Conservation (phyloP, 805 yeast genomes). For the Lachancea kluyveri region DNA sequence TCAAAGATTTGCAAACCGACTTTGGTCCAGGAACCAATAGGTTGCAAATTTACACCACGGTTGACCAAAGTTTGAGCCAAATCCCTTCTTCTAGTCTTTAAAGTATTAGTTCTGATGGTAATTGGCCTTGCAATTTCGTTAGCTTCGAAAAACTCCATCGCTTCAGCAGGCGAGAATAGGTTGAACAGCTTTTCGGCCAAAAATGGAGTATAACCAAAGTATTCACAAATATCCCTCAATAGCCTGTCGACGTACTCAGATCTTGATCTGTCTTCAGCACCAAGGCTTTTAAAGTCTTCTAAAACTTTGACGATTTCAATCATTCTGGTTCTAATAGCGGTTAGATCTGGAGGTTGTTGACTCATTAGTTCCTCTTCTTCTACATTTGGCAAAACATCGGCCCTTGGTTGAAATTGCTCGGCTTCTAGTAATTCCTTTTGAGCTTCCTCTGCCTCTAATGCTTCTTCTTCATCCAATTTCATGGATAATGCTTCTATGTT, state of each 20-base stretch:
- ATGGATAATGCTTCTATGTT: slow-evolving; percentile 77
- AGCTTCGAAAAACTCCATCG: slow-evolving; percentile 97
- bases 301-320: slow-evolving; percentile 90
- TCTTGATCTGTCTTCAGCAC: slow-evolving; percentile 84
- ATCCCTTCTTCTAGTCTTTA: slow-evolving; percentile 91
- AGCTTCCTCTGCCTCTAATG: slow-evolving; percentile 56
- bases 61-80: slow-evolving; percentile 91
- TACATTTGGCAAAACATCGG: slow-evolving; percentile 65
- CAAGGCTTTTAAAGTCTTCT: slow-evolving; percentile 77
- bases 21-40: slow-evolving; percentile 96
- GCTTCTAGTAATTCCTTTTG: slow-evolving; percentile 56
- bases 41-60: slow-evolving; percentile 95
- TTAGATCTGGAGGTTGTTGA: slow-evolving; percentile 63
- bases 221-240: slow-evolving; percentile 79
- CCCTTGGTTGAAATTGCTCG: slow-evolving; percentile 60
- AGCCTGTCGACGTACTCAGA: slow-evolving; percentile 74
- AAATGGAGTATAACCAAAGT: slow-evolving; percentile 88
- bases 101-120: slow-evolving; percentile 95
- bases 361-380: slow-evolving; percentile 55
- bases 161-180: slow-evolving; percentile 90
- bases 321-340: slow-evolving; percentile 86
- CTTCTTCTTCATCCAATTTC: slow-evolving; percentile 54
- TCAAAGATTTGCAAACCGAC: slow-evolving; percentile 97
- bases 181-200: slow-evolving; percentile 92
- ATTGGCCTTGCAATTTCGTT: slow-evolving; percentile 95